Evolutionary conservation across 2,329 filamentous ascomycete genomes (phyloP).

Genomic region (Aquanectria penicillioides): DNA sequence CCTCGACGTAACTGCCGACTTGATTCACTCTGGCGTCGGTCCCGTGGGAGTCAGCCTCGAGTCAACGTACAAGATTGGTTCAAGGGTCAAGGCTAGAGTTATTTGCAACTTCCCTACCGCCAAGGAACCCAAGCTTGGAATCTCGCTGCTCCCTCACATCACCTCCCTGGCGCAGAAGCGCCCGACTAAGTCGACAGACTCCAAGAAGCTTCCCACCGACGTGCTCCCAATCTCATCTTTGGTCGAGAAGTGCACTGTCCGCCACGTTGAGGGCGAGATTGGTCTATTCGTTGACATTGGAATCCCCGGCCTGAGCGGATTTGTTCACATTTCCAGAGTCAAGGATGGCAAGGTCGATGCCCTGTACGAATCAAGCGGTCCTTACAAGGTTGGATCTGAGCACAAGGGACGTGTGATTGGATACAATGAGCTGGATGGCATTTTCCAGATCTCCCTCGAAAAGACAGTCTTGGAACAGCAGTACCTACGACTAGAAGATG

Average conservation of each 20-base stretch:
- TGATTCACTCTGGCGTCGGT: slow-evolving; percentile 86
- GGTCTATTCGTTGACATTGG: slow-evolving; percentile 84
- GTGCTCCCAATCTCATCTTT: slow-evolving; percentile 77
- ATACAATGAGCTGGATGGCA: slow-evolving; percentile 86
- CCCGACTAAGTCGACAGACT: slow-evolving; percentile 45
- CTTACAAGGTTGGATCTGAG: slow-evolving; percentile 79
- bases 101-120: slow-evolving; percentile 87
- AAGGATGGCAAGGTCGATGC: slow-evolving; percentile 90
- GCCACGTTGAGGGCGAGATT: slow-evolving; percentile 80
- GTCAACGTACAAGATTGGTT: slow-evolving; percentile 82
- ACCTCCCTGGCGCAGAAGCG: slow-evolving; percentile 66
- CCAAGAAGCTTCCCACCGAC: slow-evolving; percentile 63
- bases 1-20: slow-evolving; percentile 88
- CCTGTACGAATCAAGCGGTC: slow-evolving; percentile 78
- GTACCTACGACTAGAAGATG: slow-evolving; percentile 91
- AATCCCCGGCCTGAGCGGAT: slow-evolving; percentile 74
- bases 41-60: slow-evolving; percentile 75
- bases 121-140: slow-evolving; percentile 83
- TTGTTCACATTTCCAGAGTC: slow-evolving; percentile 93
- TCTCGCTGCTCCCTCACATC: slow-evolving; percentile 90
- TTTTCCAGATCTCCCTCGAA: slow-evolving; percentile 88
- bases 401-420: slow-evolving; percentile 86
- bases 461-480: slow-evolving; percentile 84
- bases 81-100: slow-evolving; percentile 85
- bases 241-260: slow-evolving; percentile 80